Evolutionary conservation across 2,329 filamentous ascomycete genomes (phyloP).

Genomic region (Penicillium sp.): DNA sequence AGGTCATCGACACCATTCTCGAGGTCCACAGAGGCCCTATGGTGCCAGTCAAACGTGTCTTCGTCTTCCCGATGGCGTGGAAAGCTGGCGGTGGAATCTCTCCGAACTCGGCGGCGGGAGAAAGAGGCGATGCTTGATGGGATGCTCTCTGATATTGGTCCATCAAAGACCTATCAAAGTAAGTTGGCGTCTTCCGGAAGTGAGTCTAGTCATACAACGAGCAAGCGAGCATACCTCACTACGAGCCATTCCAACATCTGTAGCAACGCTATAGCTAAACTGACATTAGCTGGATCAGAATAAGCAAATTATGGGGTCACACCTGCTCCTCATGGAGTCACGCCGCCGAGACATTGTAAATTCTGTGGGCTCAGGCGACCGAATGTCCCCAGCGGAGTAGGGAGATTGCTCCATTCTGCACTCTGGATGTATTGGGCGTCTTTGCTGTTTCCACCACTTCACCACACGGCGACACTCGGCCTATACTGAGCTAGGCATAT

Average conservation of each 20-base stretch:
- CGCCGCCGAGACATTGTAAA: constrained; percentile 34
- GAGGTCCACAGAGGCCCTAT: constrained; percentile 54
- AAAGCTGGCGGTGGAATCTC: constrained; percentile 87
- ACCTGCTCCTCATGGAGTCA: constrained; percentile 49
- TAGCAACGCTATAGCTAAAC: constrained; percentile 73
- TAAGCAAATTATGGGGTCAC: constrained; percentile 4
- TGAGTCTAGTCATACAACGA: neutral
- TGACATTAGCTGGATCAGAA: constrained; percentile 25
- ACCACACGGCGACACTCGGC: neutral
- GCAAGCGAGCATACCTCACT: constrained; percentile 70
- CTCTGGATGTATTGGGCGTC: neutral
- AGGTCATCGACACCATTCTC: constrained; percentile 51
- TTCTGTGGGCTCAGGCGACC: constrained; percentile 28
- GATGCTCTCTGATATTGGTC: constrained; percentile 93
- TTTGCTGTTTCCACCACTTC: neutral
- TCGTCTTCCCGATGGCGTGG: constrained; percentile 80
- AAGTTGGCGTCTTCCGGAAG: constrained; percentile 15
- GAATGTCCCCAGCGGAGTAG: constrained; percentile 30
- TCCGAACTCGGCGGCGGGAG: constrained; percentile 77
- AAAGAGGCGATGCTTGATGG: constrained; percentile 94
- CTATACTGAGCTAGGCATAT: neutral
- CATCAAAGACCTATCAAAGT: constrained; percentile 72
- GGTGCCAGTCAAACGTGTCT: constrained; percentile 58
- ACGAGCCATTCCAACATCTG: constrained; percentile 98
- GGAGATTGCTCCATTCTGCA: constrained; percentile 37